phyloP scores from a whole-genome alignment of 495 filamentous ascomycete species.

The Aspergillus hancockii region DNA sequence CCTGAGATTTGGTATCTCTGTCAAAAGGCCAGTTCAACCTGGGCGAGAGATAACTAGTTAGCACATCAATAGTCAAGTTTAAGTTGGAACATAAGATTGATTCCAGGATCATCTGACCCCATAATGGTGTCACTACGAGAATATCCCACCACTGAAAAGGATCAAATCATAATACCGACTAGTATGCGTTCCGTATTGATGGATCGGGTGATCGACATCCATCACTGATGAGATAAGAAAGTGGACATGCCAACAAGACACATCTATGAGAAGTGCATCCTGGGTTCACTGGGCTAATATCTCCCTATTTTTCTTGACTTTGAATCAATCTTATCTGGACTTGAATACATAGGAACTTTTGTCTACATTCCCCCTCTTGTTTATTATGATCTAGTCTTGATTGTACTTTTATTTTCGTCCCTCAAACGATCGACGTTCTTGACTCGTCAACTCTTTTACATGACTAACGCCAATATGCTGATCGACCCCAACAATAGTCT shows the following conservation, averaged over 20 bases:
- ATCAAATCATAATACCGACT: neutral
- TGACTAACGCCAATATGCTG: neutral
- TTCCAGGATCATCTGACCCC: neutral
- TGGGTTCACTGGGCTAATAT: too few species aligned
- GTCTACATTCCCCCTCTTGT: neutral
- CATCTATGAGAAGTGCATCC: too few species aligned
- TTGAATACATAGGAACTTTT: neutral
- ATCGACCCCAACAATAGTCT: neutral
- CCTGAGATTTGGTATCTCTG: too few species aligned
- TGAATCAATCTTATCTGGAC: too few species aligned
- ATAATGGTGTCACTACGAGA: neutral
- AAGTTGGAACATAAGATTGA: neutral
- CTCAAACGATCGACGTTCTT: too few species aligned
- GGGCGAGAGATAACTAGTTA: too few species aligned
- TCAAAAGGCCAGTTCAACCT: too few species aligned
- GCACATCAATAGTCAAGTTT: neutral
- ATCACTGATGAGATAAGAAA: constrained; percentile 2
- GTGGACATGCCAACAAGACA: neutral
- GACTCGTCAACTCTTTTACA: too few species aligned
- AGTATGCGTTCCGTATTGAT: neutral
- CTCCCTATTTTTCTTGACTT: too few species aligned
- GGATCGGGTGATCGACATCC: neutral
- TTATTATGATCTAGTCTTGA: neutral
- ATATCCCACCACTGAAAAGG: neutral
- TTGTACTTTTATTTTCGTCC: too few species aligned